Conservation (phyloP, 441 rosid genomes). For the Jatropha multifida region DNA sequence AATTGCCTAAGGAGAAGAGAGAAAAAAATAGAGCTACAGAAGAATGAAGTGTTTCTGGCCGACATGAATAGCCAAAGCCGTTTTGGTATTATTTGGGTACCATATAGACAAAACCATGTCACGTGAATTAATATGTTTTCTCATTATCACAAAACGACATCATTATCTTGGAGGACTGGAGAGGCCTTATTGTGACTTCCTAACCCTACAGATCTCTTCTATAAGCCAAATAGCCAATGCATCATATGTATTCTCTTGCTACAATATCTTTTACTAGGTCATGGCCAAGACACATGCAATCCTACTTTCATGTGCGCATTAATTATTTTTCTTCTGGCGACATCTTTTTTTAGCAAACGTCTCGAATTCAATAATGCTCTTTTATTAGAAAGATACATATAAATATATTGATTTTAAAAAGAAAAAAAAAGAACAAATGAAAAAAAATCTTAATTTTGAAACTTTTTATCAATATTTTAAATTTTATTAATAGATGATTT, state of each 20-base stretch:
- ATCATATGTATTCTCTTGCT: neutral
- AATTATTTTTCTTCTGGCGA: too few species aligned
- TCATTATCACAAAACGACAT: neutral
- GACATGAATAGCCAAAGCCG: conserved; percentile 10
- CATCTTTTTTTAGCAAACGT: too few species aligned
- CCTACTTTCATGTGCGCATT: neutral
- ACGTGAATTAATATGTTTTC: neutral
- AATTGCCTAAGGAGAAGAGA: too few species aligned
- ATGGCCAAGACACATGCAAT: neutral
- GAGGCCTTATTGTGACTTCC: too few species aligned
- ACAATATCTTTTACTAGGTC: neutral
- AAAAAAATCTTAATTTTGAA: too few species aligned
- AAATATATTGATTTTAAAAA: too few species aligned
- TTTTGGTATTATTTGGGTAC: neutral
- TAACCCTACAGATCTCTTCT: neutral
- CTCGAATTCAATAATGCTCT: too few species aligned
- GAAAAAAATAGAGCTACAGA: neutral
- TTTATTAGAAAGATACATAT: too few species aligned
- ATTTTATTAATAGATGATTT: too few species aligned
- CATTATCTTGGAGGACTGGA: neutral
- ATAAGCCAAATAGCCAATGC: too few species aligned
- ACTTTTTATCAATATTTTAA: too few species aligned
- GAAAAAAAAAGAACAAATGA: too few species aligned
- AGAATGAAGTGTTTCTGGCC: conserved; percentile 13
- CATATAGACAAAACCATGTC: neutral